A percentile compares a stretch with the other conserved stretches of the same genome.
Evolutionary conservation across 139 green algal genomes (phyloP).

Genomic region (Chlamydomonas incerta): DNA sequence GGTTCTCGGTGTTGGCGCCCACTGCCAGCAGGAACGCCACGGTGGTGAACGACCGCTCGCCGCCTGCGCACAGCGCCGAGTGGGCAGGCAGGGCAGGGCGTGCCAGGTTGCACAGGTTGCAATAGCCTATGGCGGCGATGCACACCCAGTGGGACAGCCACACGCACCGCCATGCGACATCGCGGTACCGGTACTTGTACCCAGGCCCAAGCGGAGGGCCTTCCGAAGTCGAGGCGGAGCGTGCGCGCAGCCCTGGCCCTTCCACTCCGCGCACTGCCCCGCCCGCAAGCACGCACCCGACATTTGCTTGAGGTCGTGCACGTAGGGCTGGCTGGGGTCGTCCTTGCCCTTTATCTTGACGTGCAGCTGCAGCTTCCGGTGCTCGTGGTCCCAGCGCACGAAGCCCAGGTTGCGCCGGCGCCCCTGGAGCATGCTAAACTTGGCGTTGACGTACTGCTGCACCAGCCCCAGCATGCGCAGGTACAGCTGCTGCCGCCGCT

Average conservation of each 20-base stretch:
- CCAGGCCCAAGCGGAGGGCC: no score
- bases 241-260: no score
- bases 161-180: no score
- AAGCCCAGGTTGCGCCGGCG: conserved; percentile 37
- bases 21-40: conserved; percentile 91
- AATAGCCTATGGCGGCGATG: no score
- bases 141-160: no score
- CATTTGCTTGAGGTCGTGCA: conserved; percentile 73
- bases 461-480: neutral
- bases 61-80: no score
- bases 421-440: conserved; percentile 44
- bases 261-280: no score
- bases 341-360: conserved; percentile 43
- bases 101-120: no score
- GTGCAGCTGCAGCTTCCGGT: conserved; percentile 40
- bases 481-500: neutral
- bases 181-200: no score
- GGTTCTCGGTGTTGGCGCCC: conserved; percentile 78
- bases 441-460: neutral
- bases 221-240: no score
- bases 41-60: conserved; percentile 92
- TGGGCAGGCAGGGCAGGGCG: no score
- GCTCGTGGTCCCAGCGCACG: neutral
- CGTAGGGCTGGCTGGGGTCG: conserved; percentile 35
- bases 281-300: no score